Percentiles rank a stretch among this genome's conserved stretches.
Conservation (phyloP, 805 yeast species). For the Tetrapisispora fleetii region DNA sequence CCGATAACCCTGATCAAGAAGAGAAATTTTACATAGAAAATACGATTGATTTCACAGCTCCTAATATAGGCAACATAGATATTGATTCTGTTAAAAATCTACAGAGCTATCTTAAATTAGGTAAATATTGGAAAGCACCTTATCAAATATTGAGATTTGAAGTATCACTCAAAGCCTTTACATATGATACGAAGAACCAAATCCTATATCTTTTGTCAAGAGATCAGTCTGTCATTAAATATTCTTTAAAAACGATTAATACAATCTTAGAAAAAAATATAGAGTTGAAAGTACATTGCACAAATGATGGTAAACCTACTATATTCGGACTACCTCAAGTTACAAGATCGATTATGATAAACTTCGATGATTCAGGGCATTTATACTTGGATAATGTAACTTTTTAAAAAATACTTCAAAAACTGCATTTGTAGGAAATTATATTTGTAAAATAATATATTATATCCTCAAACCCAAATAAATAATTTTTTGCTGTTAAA, state of each 20-base stretch:
- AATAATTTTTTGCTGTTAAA: too few species aligned
- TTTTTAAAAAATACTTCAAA: not conserved
- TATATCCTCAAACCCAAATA: too few species aligned
- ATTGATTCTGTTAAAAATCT: too few species aligned
- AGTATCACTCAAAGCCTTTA: conserved; percentile 7
- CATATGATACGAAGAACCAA: conserved; percentile 6
- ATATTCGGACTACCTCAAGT: not conserved
- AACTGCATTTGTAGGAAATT: too few species aligned
- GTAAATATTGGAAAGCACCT: conserved; percentile 1
- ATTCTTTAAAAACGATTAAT: not conserved
- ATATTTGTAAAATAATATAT: too few species aligned
- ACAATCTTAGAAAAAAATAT: not conserved
- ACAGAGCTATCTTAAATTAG: not conserved
- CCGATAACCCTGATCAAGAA: not conserved
- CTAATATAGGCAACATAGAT: too few species aligned
- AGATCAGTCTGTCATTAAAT: conserved; percentile 9
- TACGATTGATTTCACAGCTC: not conserved
- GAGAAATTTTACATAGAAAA: not conserved
- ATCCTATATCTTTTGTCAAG: conserved; percentile 7
- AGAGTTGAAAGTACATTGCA: not conserved
- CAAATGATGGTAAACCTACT: not conserved
- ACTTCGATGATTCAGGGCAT: not conserved
- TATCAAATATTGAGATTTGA: conserved; percentile 8
- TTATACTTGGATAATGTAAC: not conserved
- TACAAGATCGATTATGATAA: not conserved